phyloP scores from a whole-genome alignment of 2,329 filamentous ascomycete genomes.

The Fusarium tupiense region DNA sequence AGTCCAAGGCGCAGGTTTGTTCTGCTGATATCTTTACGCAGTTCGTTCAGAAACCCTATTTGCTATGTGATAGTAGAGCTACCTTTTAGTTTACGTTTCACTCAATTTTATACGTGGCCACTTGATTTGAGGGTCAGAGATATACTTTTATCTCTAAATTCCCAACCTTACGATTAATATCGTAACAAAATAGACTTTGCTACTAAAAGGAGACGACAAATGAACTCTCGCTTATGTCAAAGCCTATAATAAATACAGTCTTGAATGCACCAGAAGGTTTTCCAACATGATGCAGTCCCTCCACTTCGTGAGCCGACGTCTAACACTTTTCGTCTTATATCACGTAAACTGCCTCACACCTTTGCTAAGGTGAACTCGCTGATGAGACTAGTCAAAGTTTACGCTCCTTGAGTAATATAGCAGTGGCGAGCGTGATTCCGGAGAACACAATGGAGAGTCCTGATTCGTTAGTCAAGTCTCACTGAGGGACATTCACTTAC shows the following conservation, averaged over 20 bases:
- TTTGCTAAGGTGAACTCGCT: not conserved
- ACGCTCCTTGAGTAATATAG: not conserved
- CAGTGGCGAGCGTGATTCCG: not conserved
- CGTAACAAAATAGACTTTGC: too few species aligned
- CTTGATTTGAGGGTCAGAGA: not conserved
- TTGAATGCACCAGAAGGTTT: not conserved
- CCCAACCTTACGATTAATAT: accelerated
- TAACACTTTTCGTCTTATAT: not conserved
- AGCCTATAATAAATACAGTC: accelerated
- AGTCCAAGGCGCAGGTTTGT: not conserved
- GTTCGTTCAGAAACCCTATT: not conserved
- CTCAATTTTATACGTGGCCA: accelerated
- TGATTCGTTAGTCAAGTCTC: not conserved
- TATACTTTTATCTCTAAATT: not conserved
- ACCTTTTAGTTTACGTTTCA: accelerated
- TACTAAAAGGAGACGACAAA: not conserved
- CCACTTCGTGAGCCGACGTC: not conserved
- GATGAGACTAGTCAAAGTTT: not conserved
- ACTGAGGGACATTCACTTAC: not conserved
- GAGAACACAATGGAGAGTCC: not conserved
- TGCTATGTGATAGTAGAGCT: accelerated
- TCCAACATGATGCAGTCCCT: accelerated
- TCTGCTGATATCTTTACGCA: accelerated
- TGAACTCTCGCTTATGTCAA: too few species aligned
- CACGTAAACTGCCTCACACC: not conserved